Base-by-base conservation (phyloP, 805 yeast species). In the Saccharomycopsis microspora region DNA sequence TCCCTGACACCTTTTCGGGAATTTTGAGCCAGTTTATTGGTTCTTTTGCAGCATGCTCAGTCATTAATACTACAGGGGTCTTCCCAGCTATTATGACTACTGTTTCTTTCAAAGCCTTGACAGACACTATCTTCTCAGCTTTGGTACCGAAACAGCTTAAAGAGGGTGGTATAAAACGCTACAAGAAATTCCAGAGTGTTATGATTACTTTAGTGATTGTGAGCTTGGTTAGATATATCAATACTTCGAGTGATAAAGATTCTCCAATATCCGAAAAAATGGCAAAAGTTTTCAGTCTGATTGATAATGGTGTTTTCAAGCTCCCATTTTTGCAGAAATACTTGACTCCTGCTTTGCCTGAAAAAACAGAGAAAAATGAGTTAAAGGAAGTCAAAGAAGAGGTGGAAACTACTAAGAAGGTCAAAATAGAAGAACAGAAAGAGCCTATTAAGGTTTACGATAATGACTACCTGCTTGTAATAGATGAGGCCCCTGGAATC, bases 171-270 rank as follows among this genome's bases (percentile, higher is more conserved):
- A 32, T 10, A 33, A 40, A 33, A 32, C 4, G n/a, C 32, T 42
- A 46, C 32, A 44, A 42, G 29, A 46, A 44, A 33, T 36, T 42
- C 28, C 53, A 50, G 41, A 37, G 50, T 32, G 33, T 47, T 9
- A 27, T 50, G 32, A 40, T 44, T 28, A n/a, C 53, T 5, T 29
- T 45, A 34, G 38, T 50, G 27, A 5, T 50, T 6, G 32, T 47
- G 3, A 50, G 46, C 39, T 34, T 50, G 27, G 19, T 46, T 8
- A 31, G 38, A 6, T 46, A 28, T 43, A 37, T 42, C 29, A 37
- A 31, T 8, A 43, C 40, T 36, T 32, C 27, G 5, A 42, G 46
- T 4, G 32, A 34, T 10, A n/a, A 5, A 11, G 11, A 42, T 19
- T 41, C 10, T 19, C 51, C 51, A 8, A 5, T 48, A 9, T 9